Conservation (phyloP, 805 yeast species). For the Barnettozyma wickerhamii region DNA sequence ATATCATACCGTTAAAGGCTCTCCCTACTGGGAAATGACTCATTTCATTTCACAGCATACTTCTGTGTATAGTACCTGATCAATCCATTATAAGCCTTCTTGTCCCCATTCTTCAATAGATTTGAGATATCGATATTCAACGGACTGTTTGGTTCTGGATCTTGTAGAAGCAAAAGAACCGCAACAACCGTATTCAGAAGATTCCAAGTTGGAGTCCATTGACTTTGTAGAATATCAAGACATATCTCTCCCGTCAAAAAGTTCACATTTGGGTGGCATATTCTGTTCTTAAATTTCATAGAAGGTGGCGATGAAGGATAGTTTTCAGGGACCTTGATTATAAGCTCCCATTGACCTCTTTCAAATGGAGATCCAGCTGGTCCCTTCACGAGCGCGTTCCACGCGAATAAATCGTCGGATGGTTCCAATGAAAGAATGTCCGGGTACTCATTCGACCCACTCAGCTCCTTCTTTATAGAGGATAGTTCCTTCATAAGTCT, state of each 20-base stretch:
- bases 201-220: slow-evolving; percentile 78
- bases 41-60: slow-evolving; percentile 15
- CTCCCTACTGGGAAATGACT: not conserved
- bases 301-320: slow-evolving; percentile 62
- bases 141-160: slow-evolving; percentile 72
- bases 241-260: slow-evolving; percentile 64
- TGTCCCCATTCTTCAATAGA: slow-evolving; percentile 45
- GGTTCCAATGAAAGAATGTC: slow-evolving; percentile 44
- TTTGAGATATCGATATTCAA: slow-evolving; percentile 67
- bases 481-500: slow-evolving; percentile 35
- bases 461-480: slow-evolving; percentile 27
- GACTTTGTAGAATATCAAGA: slow-evolving; percentile 53
- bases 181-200: slow-evolving; percentile 52
- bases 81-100: slow-evolving; percentile 37
- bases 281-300: slow-evolving; percentile 38
- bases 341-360: slow-evolving; percentile 47
- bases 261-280: slow-evolving; percentile 47
- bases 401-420: slow-evolving; percentile 41
- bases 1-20: not conserved
- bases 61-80: slow-evolving; percentile 35
- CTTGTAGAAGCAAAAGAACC: slow-evolving; percentile 49
- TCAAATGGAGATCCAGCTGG: slow-evolving; percentile 50
- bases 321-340: slow-evolving; percentile 37
- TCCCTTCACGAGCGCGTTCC: slow-evolving; percentile 51
- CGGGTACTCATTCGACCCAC: slow-evolving; percentile 14